A percentile compares a stretch with the other conserved stretches of the same genome.
These are phyloP conservation scores for Boletus mariae DNA, from an alignment of 1,284 basidiomycete species.

Conservation along the genomic window DNA sequence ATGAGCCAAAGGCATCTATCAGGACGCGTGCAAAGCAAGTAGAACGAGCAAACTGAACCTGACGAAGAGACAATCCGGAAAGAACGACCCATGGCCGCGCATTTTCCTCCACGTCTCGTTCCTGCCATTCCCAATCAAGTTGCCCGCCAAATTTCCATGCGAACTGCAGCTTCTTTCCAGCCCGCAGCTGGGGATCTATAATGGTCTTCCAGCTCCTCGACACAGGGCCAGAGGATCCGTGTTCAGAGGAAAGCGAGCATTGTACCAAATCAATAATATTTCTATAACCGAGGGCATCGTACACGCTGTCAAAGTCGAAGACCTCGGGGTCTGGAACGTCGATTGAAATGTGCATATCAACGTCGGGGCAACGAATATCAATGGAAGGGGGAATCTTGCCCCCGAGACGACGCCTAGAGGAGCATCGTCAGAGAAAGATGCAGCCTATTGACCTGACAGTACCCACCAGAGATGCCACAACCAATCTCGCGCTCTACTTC, in stretches of 20 bases:
- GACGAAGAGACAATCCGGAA: conserved; percentile 66
- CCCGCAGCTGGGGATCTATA: conserved; percentile 49
- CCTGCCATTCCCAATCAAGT: conserved; percentile 80
- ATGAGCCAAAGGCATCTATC: conserved; percentile 4
- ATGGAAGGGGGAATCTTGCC: conserved; percentile 45
- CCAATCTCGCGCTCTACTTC: conserved; percentile 77
- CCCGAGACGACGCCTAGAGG: conserved; percentile 57
- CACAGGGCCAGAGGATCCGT: conserved; percentile 5
- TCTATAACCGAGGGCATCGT: conserved; percentile 50
- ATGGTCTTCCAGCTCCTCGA: conserved; percentile 56
- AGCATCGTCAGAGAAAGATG: conserved; percentile 4
- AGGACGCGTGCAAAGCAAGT: conserved; percentile 3
- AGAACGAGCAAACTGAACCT: conserved; percentile 40
- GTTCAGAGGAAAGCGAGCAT: conserved; percentile 47
- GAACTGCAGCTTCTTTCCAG: conserved; percentile 64
- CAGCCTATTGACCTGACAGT: neutral
- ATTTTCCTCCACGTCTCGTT: conserved; percentile 58
- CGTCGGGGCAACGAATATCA: conserved; percentile 33
- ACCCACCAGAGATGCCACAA: conserved; percentile 74
- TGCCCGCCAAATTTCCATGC: conserved; percentile 72
- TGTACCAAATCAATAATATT: conserved; percentile 61
- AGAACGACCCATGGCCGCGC: conserved; percentile 70
- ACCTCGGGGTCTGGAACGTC: conserved; percentile 24
- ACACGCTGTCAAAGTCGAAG: conserved; percentile 30
- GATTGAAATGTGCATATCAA: conserved; percentile 38